Conservation (phyloP, 1,284 basidiomycete species). For the Papiliotrema flavescens region DNA sequence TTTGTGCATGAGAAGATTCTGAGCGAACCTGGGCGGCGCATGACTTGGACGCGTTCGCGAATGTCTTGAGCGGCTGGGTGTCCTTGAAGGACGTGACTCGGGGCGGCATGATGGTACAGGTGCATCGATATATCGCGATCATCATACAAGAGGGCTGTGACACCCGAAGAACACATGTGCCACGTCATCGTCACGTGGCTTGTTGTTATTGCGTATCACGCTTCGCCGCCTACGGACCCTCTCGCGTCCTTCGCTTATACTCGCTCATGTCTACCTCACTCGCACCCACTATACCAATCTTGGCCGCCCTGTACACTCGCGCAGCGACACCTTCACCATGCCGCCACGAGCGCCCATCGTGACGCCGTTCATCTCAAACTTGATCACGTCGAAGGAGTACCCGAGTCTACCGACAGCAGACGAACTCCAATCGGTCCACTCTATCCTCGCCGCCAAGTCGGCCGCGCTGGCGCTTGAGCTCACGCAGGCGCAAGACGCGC, state of each 20-base stretch:
- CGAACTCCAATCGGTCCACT: slow-evolving; percentile 64
- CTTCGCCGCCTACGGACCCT: neutral
- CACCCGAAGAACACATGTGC: neutral
- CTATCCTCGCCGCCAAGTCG: slow-evolving; percentile 64
- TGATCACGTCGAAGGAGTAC: slow-evolving; percentile 40
- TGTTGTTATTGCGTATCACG: too few relatives aligned
- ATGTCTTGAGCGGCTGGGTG: slow-evolving; percentile 41
- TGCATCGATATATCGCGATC: neutral
- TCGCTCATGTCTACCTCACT: too few relatives aligned
- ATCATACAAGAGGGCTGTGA: neutral
- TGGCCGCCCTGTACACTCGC: neutral
- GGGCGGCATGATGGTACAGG: slow-evolving; percentile 14
- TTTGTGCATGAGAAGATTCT: neutral
- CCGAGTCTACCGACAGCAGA: slow-evolving; percentile 61
- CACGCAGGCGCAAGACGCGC: neutral
- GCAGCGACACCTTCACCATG: neutral
- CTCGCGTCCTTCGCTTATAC: too few relatives aligned
- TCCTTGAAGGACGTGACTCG: slow-evolving; percentile 37
- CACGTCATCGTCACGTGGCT: neutral
- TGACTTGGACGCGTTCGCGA: slow-evolving; percentile 39
- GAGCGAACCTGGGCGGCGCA: slow-evolving; percentile 41
- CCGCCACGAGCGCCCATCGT: slow-evolving; percentile 11
- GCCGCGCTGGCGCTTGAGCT: slow-evolving; percentile 55
- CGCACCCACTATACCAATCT: neutral
- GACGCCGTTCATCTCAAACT: slow-evolving; percentile 21